A percentile compares a stretch with the other conserved stretches of the same genome.
phyloP scores from a whole-genome alignment of 108 stramenopile species.

The Heterococcus sp. region DNA sequence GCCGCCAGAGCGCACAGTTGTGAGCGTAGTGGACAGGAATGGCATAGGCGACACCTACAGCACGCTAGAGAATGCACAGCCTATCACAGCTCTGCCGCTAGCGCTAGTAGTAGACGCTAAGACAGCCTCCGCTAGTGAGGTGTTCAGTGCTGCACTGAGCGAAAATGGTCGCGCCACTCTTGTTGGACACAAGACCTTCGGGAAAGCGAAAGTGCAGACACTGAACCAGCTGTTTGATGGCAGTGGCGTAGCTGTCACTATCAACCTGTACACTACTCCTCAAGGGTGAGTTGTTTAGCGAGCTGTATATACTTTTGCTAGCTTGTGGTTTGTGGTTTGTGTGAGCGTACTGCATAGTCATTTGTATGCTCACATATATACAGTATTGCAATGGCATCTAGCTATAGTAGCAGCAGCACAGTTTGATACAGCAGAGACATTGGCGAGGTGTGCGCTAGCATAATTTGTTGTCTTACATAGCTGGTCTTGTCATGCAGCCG shows the following conservation, averaged over 20 bases:
- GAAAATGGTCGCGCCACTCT: slow-evolving; percentile 50
- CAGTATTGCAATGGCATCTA: too few species aligned
- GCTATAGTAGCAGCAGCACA: too few species aligned
- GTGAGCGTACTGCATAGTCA: too few species aligned
- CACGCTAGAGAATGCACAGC: slow-evolving; percentile 13
- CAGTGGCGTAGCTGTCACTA: slow-evolving; percentile 34
- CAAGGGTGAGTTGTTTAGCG: too few species aligned
- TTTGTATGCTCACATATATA: too few species aligned
- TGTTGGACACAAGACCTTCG: slow-evolving; percentile 50
- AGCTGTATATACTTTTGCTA: too few species aligned
- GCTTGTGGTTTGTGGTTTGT: too few species aligned
- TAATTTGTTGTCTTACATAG: too few species aligned
- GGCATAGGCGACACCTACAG: slow-evolving; percentile 26
- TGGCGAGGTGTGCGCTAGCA: too few species aligned
- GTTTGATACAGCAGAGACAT: too few species aligned
- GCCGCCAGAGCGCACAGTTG: slow-evolving; percentile 60
- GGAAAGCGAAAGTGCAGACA: slow-evolving; percentile 47
- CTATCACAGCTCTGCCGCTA: not conserved
- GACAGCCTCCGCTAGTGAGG: slow-evolving; percentile 50
- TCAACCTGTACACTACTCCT: slow-evolving; percentile 33
- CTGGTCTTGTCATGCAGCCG: too few species aligned
- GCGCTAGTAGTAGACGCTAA: slow-evolving; percentile 46
- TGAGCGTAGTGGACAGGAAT: slow-evolving; percentile 30
- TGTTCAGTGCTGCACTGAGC: slow-evolving; percentile 42
- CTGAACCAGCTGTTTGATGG: slow-evolving; percentile 36